Percentiles rank a stretch among this genome's conserved stretches.
These are phyloP conservation scores for Hondaea fermentalgiana DNA, from an alignment of 108 stramenopile species.

Conservation along the genomic window DNA sequence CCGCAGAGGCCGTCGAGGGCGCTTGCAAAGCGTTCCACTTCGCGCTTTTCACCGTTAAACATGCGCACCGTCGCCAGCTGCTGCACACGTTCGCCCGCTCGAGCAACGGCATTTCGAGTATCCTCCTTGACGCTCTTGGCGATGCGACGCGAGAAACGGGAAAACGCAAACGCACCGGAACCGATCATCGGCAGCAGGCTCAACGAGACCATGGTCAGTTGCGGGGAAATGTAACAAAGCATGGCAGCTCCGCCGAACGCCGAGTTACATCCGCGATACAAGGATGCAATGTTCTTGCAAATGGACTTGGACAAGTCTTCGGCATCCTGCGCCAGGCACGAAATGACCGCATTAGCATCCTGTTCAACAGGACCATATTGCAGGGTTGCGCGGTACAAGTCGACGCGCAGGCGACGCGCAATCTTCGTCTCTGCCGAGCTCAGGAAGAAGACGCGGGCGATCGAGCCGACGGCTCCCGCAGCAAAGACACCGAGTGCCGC, in stretches of 20 bases:
- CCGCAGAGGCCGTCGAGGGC: neutral
- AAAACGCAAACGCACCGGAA: neutral
- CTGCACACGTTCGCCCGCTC: neutral
- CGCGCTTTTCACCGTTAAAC: neutral
- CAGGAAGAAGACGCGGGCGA: neutral
- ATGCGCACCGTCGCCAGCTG: neutral
- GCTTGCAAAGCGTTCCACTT: neutral
- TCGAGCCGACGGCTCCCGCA: neutral
- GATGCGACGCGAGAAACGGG: neutral
- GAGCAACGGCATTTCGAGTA: neutral
- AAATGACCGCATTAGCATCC: neutral
- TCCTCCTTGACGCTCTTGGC: neutral
- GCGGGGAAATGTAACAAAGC: neutral
- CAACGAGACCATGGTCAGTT: neutral
- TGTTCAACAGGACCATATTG: neutral
- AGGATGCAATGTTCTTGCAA: neutral
- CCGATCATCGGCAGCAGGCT: neutral
- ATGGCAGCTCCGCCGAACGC: neutral
- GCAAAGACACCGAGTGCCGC: conserved; percentile 2
- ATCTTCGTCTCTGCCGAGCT: neutral
- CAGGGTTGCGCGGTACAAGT: neutral
- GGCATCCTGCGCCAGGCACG: neutral
- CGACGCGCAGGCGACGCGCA: neutral
- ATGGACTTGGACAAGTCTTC: neutral
- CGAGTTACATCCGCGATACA: neutral